phyloP scores from a whole-genome alignment of 2,329 filamentous ascomycete species.

The Nothopassalora personata region DNA sequence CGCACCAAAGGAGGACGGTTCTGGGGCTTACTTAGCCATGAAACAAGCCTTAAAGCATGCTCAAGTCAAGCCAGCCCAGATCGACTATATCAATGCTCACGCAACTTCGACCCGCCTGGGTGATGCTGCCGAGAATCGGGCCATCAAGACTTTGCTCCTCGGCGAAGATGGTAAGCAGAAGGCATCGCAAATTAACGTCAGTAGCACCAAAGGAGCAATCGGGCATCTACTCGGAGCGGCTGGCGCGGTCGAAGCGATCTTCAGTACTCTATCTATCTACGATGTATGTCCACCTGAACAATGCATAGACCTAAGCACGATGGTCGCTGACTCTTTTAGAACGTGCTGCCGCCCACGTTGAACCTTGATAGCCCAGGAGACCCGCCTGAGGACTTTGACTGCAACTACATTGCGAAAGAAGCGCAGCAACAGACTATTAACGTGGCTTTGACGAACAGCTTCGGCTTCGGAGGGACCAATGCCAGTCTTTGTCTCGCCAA shows the following conservation, averaged over 20 bases:
- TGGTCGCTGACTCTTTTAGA: constrained; percentile 45
- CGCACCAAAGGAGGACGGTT: constrained; percentile 74
- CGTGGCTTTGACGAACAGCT: constrained; percentile 86
- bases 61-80: constrained; percentile 58
- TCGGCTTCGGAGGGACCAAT: constrained; percentile 96
- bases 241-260: constrained; percentile 83
- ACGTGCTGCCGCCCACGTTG: constrained; percentile 75
- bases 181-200: constrained; percentile 68
- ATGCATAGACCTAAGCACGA: not conserved
- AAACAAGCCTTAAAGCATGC: constrained; percentile 72
- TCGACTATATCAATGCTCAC: constrained; percentile 95
- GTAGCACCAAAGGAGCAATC: constrained; percentile 88
- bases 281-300: constrained; percentile 53
- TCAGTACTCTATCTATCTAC: constrained; percentile 71
- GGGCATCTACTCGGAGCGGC: constrained; percentile 89
- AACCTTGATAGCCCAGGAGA: constrained; percentile 64
- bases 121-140: constrained; percentile 79
- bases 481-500: constrained; percentile 75
- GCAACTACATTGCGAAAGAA: constrained; percentile 74
- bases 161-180: constrained; percentile 61
- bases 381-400: constrained; percentile 60
- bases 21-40: constrained; percentile 81
- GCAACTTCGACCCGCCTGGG: constrained; percentile 83
- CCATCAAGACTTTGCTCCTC: constrained; percentile 72
- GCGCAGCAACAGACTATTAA: constrained; percentile 66